A percentile compares a stretch with the other conserved stretches of the same genome.
Conservation (phyloP, 192 early-diverging fungal genomes). For the Allomyces macrogynus region DNA sequence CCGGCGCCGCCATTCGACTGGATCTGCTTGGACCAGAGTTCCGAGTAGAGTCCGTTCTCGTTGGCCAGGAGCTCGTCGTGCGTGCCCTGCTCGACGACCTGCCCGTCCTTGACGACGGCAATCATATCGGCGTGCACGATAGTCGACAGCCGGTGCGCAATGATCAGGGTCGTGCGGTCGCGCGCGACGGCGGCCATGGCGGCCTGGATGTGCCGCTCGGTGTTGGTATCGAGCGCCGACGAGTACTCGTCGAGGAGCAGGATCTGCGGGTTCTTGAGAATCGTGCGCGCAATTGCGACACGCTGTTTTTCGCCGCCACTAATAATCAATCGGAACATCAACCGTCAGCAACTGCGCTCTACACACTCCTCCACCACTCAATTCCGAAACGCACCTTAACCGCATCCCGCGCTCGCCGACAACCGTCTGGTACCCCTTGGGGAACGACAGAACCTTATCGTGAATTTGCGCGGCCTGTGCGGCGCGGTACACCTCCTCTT, state of each 20-base stretch:
- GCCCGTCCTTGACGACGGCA: constrained; percentile 61
- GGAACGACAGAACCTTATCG: constrained; percentile 51
- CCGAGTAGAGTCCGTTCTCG: background rate
- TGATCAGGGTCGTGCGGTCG: constrained; percentile 67
- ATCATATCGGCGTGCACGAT: constrained; percentile 71
- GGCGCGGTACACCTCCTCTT: constrained; percentile 43
- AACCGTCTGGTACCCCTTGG: constrained; percentile 47
- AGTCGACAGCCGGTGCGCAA: constrained; percentile 70
- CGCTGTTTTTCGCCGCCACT: constrained; percentile 46
- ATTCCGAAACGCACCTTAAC: constrained; percentile 54
- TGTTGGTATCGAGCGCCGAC: constrained; percentile 61
- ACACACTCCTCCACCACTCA: constrained; percentile 81
- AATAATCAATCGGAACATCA: constrained; percentile 1
- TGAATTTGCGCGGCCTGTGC: constrained; percentile 64
- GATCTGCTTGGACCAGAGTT: constrained; percentile 3
- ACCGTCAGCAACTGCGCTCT: background rate
- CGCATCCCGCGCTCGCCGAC: constrained; percentile 54
- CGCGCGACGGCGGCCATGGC: constrained; percentile 53
- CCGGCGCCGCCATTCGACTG: too few species aligned
- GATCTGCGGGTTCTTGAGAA: constrained; percentile 46
- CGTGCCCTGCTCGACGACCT: constrained; percentile 60
- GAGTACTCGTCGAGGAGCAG: constrained; percentile 88
- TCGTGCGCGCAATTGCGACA: constrained; percentile 64
- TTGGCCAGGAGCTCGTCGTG: constrained; percentile 50
- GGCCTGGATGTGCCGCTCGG: constrained; percentile 77